Base-by-base conservation (phyloP, 1,284 basidiomycete genomes). In the Melampsora americana region DNA sequence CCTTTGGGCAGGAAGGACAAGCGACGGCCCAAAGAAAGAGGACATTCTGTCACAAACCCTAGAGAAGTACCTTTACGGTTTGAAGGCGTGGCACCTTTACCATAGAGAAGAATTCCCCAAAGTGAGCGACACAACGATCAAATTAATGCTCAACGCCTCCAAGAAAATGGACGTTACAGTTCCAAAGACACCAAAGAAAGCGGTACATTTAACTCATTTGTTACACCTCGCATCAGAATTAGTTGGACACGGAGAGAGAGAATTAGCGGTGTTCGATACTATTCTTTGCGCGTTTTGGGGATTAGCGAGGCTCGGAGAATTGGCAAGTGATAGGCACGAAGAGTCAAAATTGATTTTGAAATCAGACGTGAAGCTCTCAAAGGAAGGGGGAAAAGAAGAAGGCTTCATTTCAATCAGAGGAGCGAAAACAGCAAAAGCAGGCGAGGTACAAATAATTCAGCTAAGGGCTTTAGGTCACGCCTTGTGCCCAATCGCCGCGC, bases 21-120 rank as follows among this genome's bases (percentile, higher is more conserved):
- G 18, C 14, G 7, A 23, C 5, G n/a, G 32, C 20, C 3, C 6
- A 26, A 4, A 11, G 11, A 20, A 20, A 4, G 11, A 53, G 18
- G 48, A 69, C 11, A 69, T 69, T 56, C 11, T 32, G 39, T n/a
- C 67, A 14, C 48, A 32, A 9, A 30, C 48, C 11, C 20, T 69
- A 2, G 5, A 20, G 30, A 44, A 50, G 12, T 68, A 68, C 26
- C 30, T 68, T 16, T 68, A 20, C 28, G 66, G 39, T n/a, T 3
- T 68, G 4, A 68, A 68, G n/a, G n/a, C n/a, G n/a, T n/a, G n/a
- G n/a, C n/a, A n/a, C n/a, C n/a, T n/a, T n/a, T n/a, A n/a, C n/a
- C 66, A 68, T 44, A 26, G 32, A 4, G 26, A 42, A 7, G 23
- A 2, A 9, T 68, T 46, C 46, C 66, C 66, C 26, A 20, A 30